A percentile compares a stretch with the other conserved stretches of the same genome.
Conservation (phyloP, 805 yeast genomes). For the Hanseniaspora osmophila region DNA sequence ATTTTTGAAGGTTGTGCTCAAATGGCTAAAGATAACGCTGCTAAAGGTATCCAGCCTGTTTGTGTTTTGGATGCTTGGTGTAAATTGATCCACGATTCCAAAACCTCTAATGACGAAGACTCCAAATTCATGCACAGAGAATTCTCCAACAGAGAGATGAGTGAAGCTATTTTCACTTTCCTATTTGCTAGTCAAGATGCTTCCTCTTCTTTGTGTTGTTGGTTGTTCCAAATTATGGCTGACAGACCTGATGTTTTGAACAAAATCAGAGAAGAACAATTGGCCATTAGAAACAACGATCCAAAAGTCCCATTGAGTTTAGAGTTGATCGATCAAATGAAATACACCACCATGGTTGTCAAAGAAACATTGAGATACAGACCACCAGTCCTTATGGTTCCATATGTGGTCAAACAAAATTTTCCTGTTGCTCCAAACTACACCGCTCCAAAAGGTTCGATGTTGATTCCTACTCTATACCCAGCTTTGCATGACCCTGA, state of each 20-base stretch:
- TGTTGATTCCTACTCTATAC: conserved; percentile 90
- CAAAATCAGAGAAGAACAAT: conserved; percentile 86
- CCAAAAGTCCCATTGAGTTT: conserved; percentile 45
- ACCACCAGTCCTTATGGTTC: conserved; percentile 97
- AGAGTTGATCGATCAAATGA: conserved; percentile 74
- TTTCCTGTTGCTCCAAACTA: conserved; percentile 76
- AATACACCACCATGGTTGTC: conserved; percentile 78
- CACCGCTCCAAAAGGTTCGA: conserved; percentile 91
- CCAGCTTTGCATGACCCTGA: conserved; percentile 97
- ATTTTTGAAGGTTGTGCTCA: conserved; percentile 82
- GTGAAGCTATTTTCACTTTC: conserved; percentile 93
- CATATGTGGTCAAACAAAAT: conserved; percentile 77
- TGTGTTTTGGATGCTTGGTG: conserved; percentile 97
- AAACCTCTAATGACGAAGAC: conserved; percentile 32
- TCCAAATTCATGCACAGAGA: conserved; percentile 57
- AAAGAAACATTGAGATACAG: conserved; percentile 86
- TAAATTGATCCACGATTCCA: conserved; percentile 64
- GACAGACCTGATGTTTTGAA: conserved; percentile 85
- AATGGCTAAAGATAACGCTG: conserved; percentile 69
- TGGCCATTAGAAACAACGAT: conserved; percentile 67
- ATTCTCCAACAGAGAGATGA: conserved; percentile 79
- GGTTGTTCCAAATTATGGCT: conserved; percentile 93
- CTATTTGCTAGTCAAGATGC: conserved; percentile 97
- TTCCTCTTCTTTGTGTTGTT: conserved; percentile 89
- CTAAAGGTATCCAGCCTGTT: conserved; percentile 58